A percentile compares a stretch with the other conserved stretches of the same genome.
These are phyloP conservation scores for Tilletia caries DNA, from an alignment of 1,284 basidiomycete genomes.

Conservation along the genomic window DNA sequence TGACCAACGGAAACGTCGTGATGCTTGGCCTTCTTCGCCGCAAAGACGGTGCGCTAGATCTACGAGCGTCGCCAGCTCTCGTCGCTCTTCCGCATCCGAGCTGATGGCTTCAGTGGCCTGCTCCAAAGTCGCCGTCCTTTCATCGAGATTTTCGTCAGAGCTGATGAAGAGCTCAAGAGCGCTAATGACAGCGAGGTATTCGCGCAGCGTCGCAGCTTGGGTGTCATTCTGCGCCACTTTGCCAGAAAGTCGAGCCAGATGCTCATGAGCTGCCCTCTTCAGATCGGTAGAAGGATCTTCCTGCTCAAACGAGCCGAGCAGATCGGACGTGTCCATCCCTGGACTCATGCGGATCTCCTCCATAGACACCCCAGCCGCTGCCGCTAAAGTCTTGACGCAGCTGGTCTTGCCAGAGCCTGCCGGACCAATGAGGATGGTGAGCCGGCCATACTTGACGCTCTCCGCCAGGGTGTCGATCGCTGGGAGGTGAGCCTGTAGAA, in stretches of 20 bases:
- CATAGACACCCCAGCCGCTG: constrained; percentile 67
- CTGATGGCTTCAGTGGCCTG: too few relatives aligned
- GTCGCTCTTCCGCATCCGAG: background rate
- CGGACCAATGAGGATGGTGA: constrained; percentile 79
- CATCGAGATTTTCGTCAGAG: background rate
- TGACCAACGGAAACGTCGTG: constrained; percentile 77
- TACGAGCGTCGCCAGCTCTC: background rate
- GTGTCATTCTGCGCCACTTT: background rate
- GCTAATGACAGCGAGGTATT: background rate
- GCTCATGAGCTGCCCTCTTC: background rate
- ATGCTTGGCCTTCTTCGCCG: background rate
- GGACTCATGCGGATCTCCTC: constrained; percentile 77
- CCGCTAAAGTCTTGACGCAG: constrained; percentile 70
- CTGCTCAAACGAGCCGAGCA: constrained; percentile 95
- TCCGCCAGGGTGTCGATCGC: constrained; percentile 73
- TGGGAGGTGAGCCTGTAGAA: constrained; percentile 67
- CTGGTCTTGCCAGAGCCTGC: constrained; percentile 76
- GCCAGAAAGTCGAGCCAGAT: background rate
- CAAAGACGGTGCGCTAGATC: background rate
- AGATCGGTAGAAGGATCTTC: constrained; percentile 49
- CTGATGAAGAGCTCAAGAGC: background rate
- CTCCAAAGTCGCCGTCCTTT: background rate
- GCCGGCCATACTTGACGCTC: constrained; percentile 76
- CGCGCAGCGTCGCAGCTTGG: background rate
- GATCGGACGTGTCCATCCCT: constrained; percentile 87